Evolutionary conservation across 2,329 filamentous ascomycete genomes (phyloP).

Genomic region (Pseudocercospora eumusae): DNA sequence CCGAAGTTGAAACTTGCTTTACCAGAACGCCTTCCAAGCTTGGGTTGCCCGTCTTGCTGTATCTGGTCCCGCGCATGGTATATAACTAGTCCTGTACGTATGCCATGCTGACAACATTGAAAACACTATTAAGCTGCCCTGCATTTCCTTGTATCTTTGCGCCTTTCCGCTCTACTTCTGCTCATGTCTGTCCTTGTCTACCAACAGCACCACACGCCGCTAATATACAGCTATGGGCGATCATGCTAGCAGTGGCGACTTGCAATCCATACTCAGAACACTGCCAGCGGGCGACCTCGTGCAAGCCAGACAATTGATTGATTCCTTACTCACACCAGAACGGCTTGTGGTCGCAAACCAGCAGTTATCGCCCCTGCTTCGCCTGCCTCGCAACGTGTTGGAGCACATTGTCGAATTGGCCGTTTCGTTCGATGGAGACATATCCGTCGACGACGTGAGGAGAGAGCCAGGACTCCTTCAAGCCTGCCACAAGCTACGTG

Average conservation of each 20-base stretch:
- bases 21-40: conserved; percentile 12
- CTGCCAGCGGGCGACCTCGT: conserved; percentile 19
- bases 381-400: conserved; percentile 18
- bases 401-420: conserved; percentile 17
- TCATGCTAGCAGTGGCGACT: conserved; percentile 6
- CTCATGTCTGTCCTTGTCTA: background rate
- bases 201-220: background rate
- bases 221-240: conserved; percentile 5
- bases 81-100: conserved; percentile 19
- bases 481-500: conserved; percentile 20
- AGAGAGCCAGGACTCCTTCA: conserved; percentile 18
- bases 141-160: conserved; percentile 14
- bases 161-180: background rate
- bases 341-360: conserved; percentile 18
- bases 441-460: conserved; percentile 6
- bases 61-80: conserved; percentile 17
- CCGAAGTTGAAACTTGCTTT: conserved; percentile 17
- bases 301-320: conserved; percentile 16
- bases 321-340: conserved; percentile 17
- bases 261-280: conserved; percentile 10
- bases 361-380: conserved; percentile 21
- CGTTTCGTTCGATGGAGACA: conserved; percentile 12
- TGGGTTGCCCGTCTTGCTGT: conserved; percentile 13
- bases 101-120: conserved; percentile 20
- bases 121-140: conserved; percentile 17